Evolutionary conservation across 2,329 filamentous ascomycete genomes (phyloP).

Genomic region (Colletotrichum spinosum): DNA sequence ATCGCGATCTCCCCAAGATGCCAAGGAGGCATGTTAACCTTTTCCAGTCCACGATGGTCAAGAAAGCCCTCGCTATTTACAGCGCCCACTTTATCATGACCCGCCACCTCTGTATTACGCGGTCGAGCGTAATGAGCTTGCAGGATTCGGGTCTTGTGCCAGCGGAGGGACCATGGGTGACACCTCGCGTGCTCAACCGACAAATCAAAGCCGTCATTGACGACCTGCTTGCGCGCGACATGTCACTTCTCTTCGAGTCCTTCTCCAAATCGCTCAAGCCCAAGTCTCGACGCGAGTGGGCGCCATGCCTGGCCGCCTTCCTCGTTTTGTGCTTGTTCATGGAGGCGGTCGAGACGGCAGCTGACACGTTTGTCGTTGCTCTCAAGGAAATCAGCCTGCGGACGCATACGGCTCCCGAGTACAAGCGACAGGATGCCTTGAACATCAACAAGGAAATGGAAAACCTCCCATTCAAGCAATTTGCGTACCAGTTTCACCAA

Average conservation of each 20-base stretch:
- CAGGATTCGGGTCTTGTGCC: constrained; percentile 55
- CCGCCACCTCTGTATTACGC: constrained; percentile 64
- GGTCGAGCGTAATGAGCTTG: constrained; percentile 51
- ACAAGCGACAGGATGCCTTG: constrained; percentile 57
- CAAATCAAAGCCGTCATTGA: constrained; percentile 69
- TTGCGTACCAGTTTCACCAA: constrained; percentile 70
- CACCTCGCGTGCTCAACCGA: constrained; percentile 65
- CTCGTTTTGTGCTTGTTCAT: constrained; percentile 69
- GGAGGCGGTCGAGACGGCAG: constrained; percentile 66
- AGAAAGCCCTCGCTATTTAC: constrained; percentile 65
- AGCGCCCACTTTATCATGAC: constrained; percentile 69
- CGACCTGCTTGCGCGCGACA: constrained; percentile 64
- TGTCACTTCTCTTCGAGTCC: constrained; percentile 62
- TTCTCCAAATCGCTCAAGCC: constrained; percentile 67
- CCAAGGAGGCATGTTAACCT: not conserved
- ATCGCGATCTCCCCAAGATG: not conserved
- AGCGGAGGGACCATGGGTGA: constrained; percentile 58
- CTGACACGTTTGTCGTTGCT: constrained; percentile 63
- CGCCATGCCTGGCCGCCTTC: constrained; percentile 67
- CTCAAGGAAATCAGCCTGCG: constrained; percentile 62
- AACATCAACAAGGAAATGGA: constrained; percentile 63
- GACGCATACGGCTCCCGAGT: constrained; percentile 50
- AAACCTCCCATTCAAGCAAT: constrained; percentile 70
- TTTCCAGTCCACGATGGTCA: constrained; percentile 60
- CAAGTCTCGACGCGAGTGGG: constrained; percentile 65